Evolutionary conservation across 306 rosid species (phyloP), one percentile per base, ranked within the genome.

Genomic region (Arachis hypogaea): DNA sequence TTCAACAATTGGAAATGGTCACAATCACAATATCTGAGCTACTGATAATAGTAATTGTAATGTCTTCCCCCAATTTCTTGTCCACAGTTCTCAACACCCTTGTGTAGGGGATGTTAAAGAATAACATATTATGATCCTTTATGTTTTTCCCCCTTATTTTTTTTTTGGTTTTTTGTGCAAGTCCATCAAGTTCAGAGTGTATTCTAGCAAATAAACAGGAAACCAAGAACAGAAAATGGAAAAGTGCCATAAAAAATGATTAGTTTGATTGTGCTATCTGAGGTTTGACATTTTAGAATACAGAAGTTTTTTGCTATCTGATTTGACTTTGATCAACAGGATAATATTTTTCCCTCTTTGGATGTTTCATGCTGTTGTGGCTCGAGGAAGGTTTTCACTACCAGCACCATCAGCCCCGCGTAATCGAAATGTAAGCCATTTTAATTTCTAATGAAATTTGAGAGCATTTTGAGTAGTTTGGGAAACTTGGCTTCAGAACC

Each of bases 331-430:
- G 59, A 76, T 51, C 51, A 74, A 78, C 86, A 95, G 99, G 99
- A 40, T 81, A 67, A 68, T 92, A 69, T 95, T 95, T 86, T 82
- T 77, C 36, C 99, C 98, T 7, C 90, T 95, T 70, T 95, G 99
- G 99, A 78, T 84, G 77, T 95, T 95, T 83, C 99, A 95, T 80
- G 93, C 85, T 11, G 81, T 88, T 78, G 98, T 88, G 78, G 89
- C 99, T 72, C 93, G 99, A 60, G 99, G 98, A 87, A 87, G 99
- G 79, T 95, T 95, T 85, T 95, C 99, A 74, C 75, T 95, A 76
- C 99, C 98, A 49, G 99, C 99, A 0, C 99, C 99, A 69, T 88
- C 93, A 52, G 89, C 90, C 86, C 99, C 99, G 1, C 99, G 89
- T 65, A 92, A 88, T 80, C 97, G 93, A 69, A 86, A 88, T 83